Conservation (phyloP, 257 asterid genomes). For the Nicotiana sylvestris region DNA sequence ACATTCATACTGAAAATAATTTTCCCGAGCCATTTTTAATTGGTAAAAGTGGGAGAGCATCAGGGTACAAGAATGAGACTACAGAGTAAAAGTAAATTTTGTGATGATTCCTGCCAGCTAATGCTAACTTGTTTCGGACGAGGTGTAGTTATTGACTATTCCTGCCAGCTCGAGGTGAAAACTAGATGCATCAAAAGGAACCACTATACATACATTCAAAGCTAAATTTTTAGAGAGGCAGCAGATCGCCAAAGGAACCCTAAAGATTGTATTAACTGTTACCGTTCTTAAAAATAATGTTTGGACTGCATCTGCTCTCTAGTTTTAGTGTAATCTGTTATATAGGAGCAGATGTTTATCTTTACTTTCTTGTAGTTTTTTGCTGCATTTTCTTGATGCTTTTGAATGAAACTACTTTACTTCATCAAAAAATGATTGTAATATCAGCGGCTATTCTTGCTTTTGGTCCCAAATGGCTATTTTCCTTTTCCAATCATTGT, state of each 20-base stretch:
- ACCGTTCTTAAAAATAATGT: too few species aligned
- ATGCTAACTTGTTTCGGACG: too few species aligned
- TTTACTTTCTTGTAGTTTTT: too few species aligned
- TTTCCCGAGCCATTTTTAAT: slow-evolving; percentile 45
- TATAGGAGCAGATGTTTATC: too few species aligned
- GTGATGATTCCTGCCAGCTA: not conserved
- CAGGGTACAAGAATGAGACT: slow-evolving; percentile 63
- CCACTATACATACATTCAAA: not conserved
- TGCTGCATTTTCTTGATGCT: too few species aligned
- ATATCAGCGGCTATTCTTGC: not conserved
- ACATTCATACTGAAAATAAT: slow-evolving; percentile 36
- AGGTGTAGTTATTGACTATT: too few species aligned
- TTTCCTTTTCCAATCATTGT: not conserved
- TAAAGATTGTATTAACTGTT: not conserved
- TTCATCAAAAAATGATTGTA: not conserved
- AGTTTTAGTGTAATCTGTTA: too few species aligned
- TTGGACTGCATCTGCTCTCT: too few species aligned
- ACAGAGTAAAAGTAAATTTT: not conserved
- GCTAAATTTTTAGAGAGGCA: not conserved
- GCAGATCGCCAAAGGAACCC: not conserved
- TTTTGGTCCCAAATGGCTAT: not conserved
- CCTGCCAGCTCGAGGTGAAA: too few species aligned
- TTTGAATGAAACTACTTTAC: too few species aligned
- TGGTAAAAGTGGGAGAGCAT: slow-evolving; percentile 86
- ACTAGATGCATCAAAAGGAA: too few species aligned